Conservation (phyloP, 345 rosid genomes). For the Citrus unshiu region DNA sequence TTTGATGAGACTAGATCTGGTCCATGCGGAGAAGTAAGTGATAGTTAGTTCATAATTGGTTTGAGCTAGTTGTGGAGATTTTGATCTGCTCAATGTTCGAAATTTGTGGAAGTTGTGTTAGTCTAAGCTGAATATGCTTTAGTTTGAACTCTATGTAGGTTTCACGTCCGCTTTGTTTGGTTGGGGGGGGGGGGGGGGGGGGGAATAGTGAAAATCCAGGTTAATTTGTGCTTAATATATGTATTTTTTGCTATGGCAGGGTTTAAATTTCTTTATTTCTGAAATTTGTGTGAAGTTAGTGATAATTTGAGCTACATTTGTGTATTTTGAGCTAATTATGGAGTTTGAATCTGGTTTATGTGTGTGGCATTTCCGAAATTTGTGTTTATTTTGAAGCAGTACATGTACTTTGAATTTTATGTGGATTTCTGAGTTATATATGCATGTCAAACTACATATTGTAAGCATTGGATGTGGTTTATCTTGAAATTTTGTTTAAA, state of each 20-base stretch:
- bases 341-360: background rate
- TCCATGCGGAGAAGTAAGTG: background rate
- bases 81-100: background rate
- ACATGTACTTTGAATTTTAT: background rate
- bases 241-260: background rate
- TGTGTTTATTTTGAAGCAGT: background rate
- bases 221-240: background rate
- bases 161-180: background rate
- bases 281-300: background rate
- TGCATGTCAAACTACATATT: background rate
- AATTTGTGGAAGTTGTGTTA: background rate
- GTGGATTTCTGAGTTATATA: background rate
- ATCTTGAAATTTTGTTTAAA: background rate
- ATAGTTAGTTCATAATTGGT: background rate
- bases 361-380: background rate
- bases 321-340: background rate
- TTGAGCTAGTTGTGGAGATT: background rate
- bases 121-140: background rate
- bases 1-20: background rate
- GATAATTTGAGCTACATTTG: background rate
- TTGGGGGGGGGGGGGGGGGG: no score
- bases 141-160: background rate
- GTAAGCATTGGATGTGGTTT: background rate
- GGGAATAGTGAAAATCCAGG: background rate
- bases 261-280: conserved; percentile 6